Conservation (phyloP, 768 basidiomycete species). For the Mycena belliarum region DNA sequence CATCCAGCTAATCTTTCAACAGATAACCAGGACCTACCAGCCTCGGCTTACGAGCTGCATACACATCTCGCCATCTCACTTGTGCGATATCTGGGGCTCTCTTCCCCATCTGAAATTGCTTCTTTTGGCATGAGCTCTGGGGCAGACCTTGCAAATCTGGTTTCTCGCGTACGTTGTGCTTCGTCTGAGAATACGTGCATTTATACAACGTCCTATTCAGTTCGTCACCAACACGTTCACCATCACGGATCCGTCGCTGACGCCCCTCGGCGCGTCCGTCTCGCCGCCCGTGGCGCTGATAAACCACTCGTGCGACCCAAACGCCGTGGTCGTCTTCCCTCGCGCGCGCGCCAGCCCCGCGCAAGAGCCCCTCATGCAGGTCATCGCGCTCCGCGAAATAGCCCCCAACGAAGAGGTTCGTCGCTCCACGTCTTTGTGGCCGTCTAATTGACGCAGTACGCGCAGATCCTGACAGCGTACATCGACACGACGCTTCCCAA, state of each 20-base stretch:
- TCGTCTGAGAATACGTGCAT: background rate
- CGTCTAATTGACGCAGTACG: background rate
- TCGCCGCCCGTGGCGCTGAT: slow-evolving; percentile 78
- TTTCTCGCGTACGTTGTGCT: slow-evolving; percentile 60
- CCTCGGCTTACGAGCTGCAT: slow-evolving; percentile 53
- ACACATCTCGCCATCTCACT: slow-evolving; percentile 74
- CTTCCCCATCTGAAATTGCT: slow-evolving; percentile 58
- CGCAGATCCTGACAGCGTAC: slow-evolving; percentile 78
- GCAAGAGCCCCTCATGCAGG: slow-evolving; percentile 66
- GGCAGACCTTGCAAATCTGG: slow-evolving; percentile 65
- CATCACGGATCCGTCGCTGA: slow-evolving; percentile 73
- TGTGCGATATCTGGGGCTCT: slow-evolving; percentile 66
- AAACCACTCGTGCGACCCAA: slow-evolving; percentile 89
- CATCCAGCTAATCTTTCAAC: background rate
- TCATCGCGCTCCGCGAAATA: slow-evolving; percentile 73
- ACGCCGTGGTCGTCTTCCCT: slow-evolving; percentile 92
- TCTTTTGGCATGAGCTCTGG: slow-evolving; percentile 57
- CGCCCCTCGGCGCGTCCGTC: slow-evolving; percentile 82
- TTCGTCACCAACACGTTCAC: slow-evolving; percentile 93
- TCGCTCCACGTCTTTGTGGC: background rate
- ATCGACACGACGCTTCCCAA: slow-evolving; percentile 80
- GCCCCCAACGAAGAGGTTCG: slow-evolving; percentile 67
- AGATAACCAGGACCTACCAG: slow-evolving; percentile 61
- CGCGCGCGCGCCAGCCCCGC: slow-evolving; percentile 34
- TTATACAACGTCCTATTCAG: slow-evolving; percentile 39